Base-by-base conservation (phyloP, 371 early-diverging fungal genomes). In the Apophysomyces elegans region DNA sequence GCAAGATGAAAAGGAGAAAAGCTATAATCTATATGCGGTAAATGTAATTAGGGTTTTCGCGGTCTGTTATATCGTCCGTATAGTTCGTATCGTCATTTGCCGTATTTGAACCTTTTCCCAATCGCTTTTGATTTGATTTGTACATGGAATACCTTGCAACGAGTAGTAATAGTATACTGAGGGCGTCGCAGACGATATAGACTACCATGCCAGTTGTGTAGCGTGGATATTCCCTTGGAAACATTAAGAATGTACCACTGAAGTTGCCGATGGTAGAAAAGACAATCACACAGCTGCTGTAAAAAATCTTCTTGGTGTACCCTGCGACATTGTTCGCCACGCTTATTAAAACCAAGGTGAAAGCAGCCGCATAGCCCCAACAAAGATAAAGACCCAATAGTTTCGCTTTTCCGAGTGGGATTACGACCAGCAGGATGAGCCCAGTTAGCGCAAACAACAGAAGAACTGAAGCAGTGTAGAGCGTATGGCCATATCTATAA, bases 201-300 rank as follows among this genome's bases (percentile, higher is more conserved):
- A 47, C 70, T 4, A 72, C 54, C 74, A 77, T 75, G 38, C 75
- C 74, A 26, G 75, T 73, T 8, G 73, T 66, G 36, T 78, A 81
- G 2, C 37, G 44, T 13, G 78, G 78, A 9, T 59, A 62, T 32
- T 63, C 62, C 45, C 61, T 47, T 13, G 41, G 38, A n/a, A 72
- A 63, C 70, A 77, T 73, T 37, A 74, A 63, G 32, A 70, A 56
- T 16, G 73, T 69, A 16, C 41, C 41, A 13, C 8, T 41, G 11
- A 50, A 50, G 54, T 50, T 50, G 16, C 54, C 54, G 9, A 50
- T 21, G 5, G 54, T 50, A 21, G 16, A 50, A 9, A 21, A 50
- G 4, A 50, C 21, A 4, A 50, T 21, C 54, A 50, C 21, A 16
- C 82, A 47, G 79, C 61, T 58, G 7, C 61, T 70, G 37, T 62